Evolutionary conservation across 345 rosid species (phyloP).

Genomic region (Microcos paniculata): DNA sequence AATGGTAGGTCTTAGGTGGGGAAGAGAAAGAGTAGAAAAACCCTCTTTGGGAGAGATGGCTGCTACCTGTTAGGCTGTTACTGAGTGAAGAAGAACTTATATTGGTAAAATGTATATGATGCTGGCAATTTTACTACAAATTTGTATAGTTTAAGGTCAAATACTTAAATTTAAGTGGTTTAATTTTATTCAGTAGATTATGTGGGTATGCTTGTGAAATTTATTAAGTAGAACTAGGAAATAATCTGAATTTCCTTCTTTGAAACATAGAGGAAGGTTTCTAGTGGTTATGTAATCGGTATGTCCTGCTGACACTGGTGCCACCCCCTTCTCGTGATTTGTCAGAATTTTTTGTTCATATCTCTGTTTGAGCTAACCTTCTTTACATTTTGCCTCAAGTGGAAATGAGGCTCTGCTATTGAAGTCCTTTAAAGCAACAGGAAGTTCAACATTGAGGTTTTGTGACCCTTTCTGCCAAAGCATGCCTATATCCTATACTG

Average conservation of each 20-base stretch:
- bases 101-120: neutral
- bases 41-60: neutral
- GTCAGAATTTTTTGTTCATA: neutral
- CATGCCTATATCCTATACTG: neutral
- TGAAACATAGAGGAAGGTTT: neutral
- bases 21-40: neutral
- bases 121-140: neutral
- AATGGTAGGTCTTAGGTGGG: neutral
- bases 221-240: neutral
- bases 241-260: neutral
- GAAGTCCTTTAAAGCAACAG: slow-evolving; percentile 1
- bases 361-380: neutral
- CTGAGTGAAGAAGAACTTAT: neutral
- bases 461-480: neutral
- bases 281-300: neutral
- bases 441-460: neutral
- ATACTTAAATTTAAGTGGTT: neutral
- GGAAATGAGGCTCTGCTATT: neutral
- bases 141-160: neutral
- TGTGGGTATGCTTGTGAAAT: neutral
- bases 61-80: neutral
- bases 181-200: neutral
- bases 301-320: neutral
- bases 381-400: neutral
- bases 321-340: neutral